These are phyloP conservation scores for Phytophthora tentaculata DNA, from an alignment of 352 stramenopile genomes.

Conservation along the genomic window DNA sequence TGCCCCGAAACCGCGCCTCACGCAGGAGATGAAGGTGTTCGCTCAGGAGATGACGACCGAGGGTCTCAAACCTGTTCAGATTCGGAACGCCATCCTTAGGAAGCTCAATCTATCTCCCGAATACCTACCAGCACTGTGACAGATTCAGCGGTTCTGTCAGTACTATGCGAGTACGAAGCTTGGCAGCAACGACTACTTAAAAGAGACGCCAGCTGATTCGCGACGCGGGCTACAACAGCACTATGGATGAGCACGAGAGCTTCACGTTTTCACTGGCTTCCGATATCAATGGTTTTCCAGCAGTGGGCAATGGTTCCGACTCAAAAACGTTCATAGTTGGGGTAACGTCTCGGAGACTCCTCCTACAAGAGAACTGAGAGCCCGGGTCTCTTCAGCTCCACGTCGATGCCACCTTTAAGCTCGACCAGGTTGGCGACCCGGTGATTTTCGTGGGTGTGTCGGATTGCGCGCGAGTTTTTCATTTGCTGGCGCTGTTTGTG, in stretches of 20 bases:
- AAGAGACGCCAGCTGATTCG: slow-evolving; percentile 1
- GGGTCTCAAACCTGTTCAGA: slow-evolving; percentile 4
- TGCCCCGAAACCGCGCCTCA: neutral
- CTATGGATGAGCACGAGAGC: neutral
- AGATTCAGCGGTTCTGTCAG: slow-evolving; percentile 10
- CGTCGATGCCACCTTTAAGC: too few relatives aligned
- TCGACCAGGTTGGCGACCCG: too few relatives aligned
- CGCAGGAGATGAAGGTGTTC: neutral
- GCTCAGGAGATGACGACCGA: slow-evolving; percentile 1
- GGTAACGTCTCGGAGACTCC: neutral
- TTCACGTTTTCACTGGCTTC: neutral
- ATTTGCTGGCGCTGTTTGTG: neutral
- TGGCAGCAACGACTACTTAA: slow-evolving; percentile 4
- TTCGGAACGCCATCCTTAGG: neutral
- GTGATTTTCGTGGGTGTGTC: neutral
- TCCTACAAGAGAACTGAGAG: neutral
- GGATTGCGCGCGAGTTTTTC: neutral
- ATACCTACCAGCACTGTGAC: neutral
- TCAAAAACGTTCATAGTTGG: neutral
- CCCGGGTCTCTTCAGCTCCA: too few relatives aligned
- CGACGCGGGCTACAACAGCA: neutral
- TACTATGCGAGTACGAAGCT: slow-evolving; percentile 6
- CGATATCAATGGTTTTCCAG: neutral
- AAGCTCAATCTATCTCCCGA: neutral
- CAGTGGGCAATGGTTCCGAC: neutral